Evolutionary conservation across 805 yeast genomes (phyloP), one percentile per base, ranked within the genome.

Genomic region (Spencermartinsiella europaea): DNA sequence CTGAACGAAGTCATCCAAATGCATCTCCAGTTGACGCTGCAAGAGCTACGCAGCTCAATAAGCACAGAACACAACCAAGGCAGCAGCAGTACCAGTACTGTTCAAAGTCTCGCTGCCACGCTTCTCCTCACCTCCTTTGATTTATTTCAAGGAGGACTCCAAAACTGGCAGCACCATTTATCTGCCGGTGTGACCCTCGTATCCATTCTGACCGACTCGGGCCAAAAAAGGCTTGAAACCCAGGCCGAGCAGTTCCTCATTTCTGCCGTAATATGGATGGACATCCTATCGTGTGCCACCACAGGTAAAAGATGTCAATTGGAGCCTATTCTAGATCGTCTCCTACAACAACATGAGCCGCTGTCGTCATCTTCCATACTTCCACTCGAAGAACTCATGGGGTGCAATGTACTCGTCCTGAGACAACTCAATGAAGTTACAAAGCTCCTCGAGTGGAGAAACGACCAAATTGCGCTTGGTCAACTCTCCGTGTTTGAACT

Each of bases 341-440:
- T 42, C 31, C 12, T 33, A 15, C 36, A 40, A 21, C 15, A 15
- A 34, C 16, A 17, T n/a, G n/a, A n/a, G n/a, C n/a, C n/a, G n/a
- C n/a, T n/a, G n/a, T n/a, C n/a, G n/a, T n/a, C n/a, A n/a, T n/a
- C n/a, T n/a, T n/a, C n/a, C n/a, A n/a, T 46, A 4, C 14, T 46
- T 20, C 36, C 40, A n/a, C 34, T 46, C 25, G 34, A 43, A 12
- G 27, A 44, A 12, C 20, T 46, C 12, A 46, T 46, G 49, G 49
- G 49, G 14, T 46, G 49, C 25, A 15, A 36, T 4, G 20, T 36
- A n/a, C n/a, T 5, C 7, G 46, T 46, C 22, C 31, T 46, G 15
- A 19, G 42, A 7, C 49, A 41, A 22, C 31, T 46, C 16, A 34
- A 46, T 27, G 45, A 46, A 27, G 47, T 46, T 27, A 42, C 38